A percentile compares a stretch with the other conserved stretches of the same genome.
These are phyloP conservation scores for Solanum sparsipilum DNA, from an alignment of 257 asterid species.

Conservation along the genomic window DNA sequence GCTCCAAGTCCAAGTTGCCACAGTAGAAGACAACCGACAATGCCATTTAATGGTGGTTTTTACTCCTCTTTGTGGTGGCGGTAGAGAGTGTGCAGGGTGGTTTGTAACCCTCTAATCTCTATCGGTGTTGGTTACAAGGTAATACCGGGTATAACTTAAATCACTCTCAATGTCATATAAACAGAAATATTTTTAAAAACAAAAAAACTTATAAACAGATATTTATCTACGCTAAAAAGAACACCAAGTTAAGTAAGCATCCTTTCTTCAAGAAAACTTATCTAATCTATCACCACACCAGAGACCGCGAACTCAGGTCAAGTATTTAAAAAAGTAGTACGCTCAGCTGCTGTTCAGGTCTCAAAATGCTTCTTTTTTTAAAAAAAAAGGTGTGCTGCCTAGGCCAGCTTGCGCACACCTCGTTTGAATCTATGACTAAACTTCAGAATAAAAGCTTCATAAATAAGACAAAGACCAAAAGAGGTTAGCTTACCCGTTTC, in stretches of 20 bases:
- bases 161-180: not conserved
- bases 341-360: not conserved
- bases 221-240: not conserved
- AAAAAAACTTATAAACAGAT: not conserved
- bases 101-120: not conserved
- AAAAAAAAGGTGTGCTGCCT: not conserved
- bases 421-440: not conserved
- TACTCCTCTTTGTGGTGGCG: not conserved
- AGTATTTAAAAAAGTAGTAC: not conserved
- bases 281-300: not conserved
- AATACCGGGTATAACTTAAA: not conserved
- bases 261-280: not conserved
- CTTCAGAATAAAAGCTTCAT: not conserved
- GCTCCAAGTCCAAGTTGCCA: not conserved
- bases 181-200: not conserved
- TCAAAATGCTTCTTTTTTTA: not conserved
- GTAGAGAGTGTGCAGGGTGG: not conserved
- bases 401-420: not conserved
- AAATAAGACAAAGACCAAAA: not conserved
- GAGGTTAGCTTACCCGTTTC: slow-evolving; percentile 39
- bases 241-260: not conserved
- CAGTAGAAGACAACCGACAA: not conserved
- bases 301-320: not conserved
- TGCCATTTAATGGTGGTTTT: not conserved
- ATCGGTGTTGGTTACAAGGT: not conserved